Percentiles rank a stretch among this genome's conserved stretches.
phyloP scores from a whole-genome alignment of 169 alveolate species.

The Plasmodium coatneyi region DNA sequence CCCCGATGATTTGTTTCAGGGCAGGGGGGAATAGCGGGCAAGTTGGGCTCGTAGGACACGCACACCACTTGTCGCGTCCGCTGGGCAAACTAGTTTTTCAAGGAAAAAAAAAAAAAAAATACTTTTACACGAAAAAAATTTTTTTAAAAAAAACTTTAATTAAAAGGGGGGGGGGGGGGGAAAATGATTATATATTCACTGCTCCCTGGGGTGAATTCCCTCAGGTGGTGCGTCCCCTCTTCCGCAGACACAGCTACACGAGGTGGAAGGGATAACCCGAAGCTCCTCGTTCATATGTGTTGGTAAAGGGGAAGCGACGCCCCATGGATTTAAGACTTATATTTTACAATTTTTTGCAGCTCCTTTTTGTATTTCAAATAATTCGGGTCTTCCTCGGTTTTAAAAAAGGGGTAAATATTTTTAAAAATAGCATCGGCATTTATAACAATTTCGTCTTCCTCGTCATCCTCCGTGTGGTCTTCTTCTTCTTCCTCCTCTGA shows the following conservation, averaged over 20 bases:
- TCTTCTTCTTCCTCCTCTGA: not conserved
- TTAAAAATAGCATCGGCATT: conserved; percentile 49
- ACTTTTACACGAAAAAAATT: not conserved
- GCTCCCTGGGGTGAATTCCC: not conserved
- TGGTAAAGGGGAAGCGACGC: not conserved
- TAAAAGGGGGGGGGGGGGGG: not conserved
- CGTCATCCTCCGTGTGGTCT: conserved; percentile 11
- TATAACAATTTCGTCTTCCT: conserved; percentile 46
- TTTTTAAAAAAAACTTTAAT: not conserved
- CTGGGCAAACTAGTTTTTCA: not conserved
- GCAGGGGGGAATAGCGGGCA: not conserved
- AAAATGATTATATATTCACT: not conserved
- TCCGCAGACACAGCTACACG: not conserved
- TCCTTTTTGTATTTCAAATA: conserved; percentile 31
- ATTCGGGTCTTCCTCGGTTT: conserved; percentile 50
- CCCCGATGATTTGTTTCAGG: conserved; percentile 68
- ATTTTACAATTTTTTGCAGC: conserved; percentile 3
- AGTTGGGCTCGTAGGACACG: not conserved
- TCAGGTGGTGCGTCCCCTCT: not conserved
- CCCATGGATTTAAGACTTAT: not conserved
- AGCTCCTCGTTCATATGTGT: not conserved
- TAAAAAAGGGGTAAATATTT: conserved; percentile 69
- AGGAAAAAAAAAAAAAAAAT: not conserved
- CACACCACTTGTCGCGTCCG: not conserved
- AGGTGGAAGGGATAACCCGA: not conserved